Evolutionary conservation across 805 yeast genomes (phyloP).

Genomic region (Candida montana): DNA sequence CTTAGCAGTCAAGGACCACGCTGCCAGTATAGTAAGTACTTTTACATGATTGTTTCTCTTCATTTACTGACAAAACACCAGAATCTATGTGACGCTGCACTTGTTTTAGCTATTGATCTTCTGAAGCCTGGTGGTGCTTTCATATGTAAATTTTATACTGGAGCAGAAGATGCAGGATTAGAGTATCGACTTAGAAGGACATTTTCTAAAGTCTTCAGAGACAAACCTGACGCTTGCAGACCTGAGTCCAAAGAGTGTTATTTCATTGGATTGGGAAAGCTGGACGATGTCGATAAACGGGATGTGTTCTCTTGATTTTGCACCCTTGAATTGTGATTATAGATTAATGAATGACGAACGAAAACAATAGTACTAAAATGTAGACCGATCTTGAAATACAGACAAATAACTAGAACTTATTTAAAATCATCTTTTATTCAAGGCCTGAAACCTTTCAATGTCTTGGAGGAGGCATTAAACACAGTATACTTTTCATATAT

Average conservation of each 20-base stretch:
- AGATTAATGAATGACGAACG: background rate
- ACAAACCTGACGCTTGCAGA: constrained; percentile 80
- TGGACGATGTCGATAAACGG: constrained; percentile 35
- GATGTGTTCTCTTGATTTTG: constrained; percentile 34
- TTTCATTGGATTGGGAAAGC: constrained; percentile 60
- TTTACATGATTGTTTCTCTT: background rate
- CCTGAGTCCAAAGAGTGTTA: constrained; percentile 78
- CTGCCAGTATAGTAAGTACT: constrained; percentile 62
- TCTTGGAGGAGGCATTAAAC: no score
- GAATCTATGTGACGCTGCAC: constrained; percentile 90
- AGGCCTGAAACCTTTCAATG: no score
- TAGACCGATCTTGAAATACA: no score
- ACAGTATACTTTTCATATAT: no score
- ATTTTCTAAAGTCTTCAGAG: constrained; percentile 59
- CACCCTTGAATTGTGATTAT: background rate
- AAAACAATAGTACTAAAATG: background rate
- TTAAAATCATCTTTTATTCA: no score
- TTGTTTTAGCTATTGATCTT: constrained; percentile 68
- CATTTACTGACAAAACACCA: constrained; percentile 12
- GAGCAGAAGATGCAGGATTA: constrained; percentile 67
- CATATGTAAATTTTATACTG: constrained; percentile 82
- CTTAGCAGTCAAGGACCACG: constrained; percentile 72
- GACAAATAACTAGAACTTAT: no score
- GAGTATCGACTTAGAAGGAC: constrained; percentile 51
- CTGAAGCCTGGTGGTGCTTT: constrained; percentile 65